Base-by-base conservation (phyloP, 805 yeast genomes). In the Ogataea pini region DNA sequence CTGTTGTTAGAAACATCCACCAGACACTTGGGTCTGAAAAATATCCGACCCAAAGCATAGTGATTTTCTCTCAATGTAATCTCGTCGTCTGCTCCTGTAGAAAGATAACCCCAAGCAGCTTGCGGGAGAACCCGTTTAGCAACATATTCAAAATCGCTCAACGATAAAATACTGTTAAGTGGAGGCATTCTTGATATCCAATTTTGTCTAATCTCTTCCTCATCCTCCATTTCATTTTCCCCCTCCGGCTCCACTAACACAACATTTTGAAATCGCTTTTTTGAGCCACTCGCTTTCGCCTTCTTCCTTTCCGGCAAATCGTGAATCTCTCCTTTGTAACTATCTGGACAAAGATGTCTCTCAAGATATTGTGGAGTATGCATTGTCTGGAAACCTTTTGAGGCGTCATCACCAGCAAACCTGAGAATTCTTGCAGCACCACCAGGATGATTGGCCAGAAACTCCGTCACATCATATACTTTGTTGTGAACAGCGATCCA, bases 1-100 rank as follows among this genome's bases (percentile, higher is more conserved):
- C 83, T 86, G 34, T 85, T 76, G n/a, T 75, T 62, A 2, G 73
- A 61, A 9, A 90, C 96, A 65, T 92, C 89, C 7, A 89, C 85
- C 44, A 91, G 69, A 22, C 90, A 76, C 47, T 77, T 72, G 9
- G 98, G 97, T 51, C 86, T 80, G 73, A 91, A 91, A 70, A 86
- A 89, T 37, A 90, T 80, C 22, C 96, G 72, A 54, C 88, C 92
- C 67, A 79, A 86, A 1, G 96, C 94, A 40, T 80, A 75, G 62
- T 86, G 96, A 69, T 90, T 91, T 60, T 89, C 96, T 54, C 96
- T 75, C 50, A 86, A 60, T 0, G 96, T 77, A 55, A 91, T 79
- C 68, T 91, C 98, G 62, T 91, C 96, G 63, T 88, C 95, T 12
- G 94, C 76, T 3, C 92, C 98, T 2, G 94, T 82, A 1, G 91